Base-by-base conservation (phyloP, 1,284 basidiomycete species). In the Rhodotorula sp. region DNA sequence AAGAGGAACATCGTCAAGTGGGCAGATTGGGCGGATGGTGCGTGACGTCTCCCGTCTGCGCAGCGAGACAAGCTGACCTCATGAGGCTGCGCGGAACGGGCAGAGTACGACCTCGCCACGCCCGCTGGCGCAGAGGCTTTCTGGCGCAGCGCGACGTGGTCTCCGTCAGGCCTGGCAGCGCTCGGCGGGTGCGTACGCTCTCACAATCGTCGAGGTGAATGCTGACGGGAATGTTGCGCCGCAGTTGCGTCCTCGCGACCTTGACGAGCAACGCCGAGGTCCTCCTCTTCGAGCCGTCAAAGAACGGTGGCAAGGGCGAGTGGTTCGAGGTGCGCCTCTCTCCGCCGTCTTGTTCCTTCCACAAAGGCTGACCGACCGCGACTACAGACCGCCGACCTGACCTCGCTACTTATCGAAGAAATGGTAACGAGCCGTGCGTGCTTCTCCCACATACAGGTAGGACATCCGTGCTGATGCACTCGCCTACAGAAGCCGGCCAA, bases 1-100 rank as follows among this genome's bases (percentile, higher is more conserved):
- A 73, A 66, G 64, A 69, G 70, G 54, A 61, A 70, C 22, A 9
- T 54, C 8, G 54, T 75, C 17, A 55, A 56, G n/a, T 75, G 74
- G 74, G 32, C 32, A 3, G 66, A 68, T 1, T 75, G 74, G 74
- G 55, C 57, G 7, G 68, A 73, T 27, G 73, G 71, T 72, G n/a
- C 44, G 67, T 58, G 7, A 1, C 17, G 6, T 1, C 29, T 1
- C 46, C 7, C 29, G n/a, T 1, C 7, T 8, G 32, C 32, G 3
- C 19, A 10, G n/a, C n/a, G 10, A 21, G 27, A 1, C 27, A 13
- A 29, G 9, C 37, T 46, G 55, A 65, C 44, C 15, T n/a, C n/a
- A n/a, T n/a, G n/a, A n/a, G n/a, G n/a, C n/a, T 3, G 6, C 17
- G 27, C 0, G 0, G 19, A 0, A 0, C 36, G 37, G 17, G 22